Evolutionary conservation across 1,139 yeast species (phyloP).

Genomic region (Taphrina deformans): DNA sequence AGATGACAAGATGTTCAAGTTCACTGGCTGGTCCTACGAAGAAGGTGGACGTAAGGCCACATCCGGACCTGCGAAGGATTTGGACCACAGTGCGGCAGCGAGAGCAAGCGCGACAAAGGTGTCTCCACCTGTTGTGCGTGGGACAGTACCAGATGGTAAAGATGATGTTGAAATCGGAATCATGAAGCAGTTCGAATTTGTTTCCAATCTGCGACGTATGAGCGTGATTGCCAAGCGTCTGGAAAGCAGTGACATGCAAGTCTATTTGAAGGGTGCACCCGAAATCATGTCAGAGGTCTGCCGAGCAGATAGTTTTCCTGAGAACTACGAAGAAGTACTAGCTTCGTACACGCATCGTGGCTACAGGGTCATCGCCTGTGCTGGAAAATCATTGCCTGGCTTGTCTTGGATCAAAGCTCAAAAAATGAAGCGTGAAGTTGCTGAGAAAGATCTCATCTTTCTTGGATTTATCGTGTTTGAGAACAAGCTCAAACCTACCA

Average conservation of each 20-base stretch:
- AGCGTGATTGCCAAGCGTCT: conserved; percentile 64
- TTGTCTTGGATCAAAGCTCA: conserved; percentile 49
- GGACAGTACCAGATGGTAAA: background rate
- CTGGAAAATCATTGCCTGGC: conserved; percentile 58
- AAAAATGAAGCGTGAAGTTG: conserved; percentile 57
- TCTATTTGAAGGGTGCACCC: conserved; percentile 94
- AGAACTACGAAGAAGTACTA: conserved; percentile 68
- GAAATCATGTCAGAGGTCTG: conserved; percentile 88
- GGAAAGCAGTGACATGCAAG: conserved; percentile 44
- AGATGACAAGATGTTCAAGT: conserved; percentile 89
- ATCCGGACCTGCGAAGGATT: conserved; percentile 43
- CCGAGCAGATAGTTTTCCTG: conserved; percentile 66
- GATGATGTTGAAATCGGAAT: conserved; percentile 51
- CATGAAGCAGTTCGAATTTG: conserved; percentile 76
- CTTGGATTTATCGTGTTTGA: conserved; percentile 90
- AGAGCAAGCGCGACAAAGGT: conserved; percentile 35
- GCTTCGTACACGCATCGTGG: conserved; percentile 90
- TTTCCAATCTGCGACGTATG: conserved; percentile 85
- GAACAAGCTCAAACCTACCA: conserved; percentile 74
- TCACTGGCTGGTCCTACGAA: conserved; percentile 70
- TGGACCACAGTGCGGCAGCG: conserved; percentile 49
- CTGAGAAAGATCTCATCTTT: conserved; percentile 69
- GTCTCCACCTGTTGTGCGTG: conserved; percentile 26
- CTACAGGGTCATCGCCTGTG: conserved; percentile 92
- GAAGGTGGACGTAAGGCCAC: conserved; percentile 51